Base-by-base conservation (phyloP, 2,329 filamentous ascomycete species). In the Corynespora cassiicola region DNA sequence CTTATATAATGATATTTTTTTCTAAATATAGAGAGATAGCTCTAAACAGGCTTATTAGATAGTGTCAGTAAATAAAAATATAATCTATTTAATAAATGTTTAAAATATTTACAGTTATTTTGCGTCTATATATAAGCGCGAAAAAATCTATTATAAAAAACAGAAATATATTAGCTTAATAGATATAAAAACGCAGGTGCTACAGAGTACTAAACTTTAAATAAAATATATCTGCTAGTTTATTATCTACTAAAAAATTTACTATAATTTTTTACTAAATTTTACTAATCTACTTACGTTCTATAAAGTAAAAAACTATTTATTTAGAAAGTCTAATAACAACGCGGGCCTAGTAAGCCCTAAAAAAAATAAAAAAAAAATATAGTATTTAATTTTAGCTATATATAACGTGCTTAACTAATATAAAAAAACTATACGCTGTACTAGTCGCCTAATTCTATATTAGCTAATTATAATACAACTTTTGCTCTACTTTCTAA, bases 381-480 rank as follows among this genome's bases (percentile, higher is more conserved):
- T 39, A 39, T 22, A 12, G 36, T 30, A 39, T 39, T 28, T 39
- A 14, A 33, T 20, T 32, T 15, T 32, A 22, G 36, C 30, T 39
- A 18, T 39, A 3, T 7, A 39, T 22, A 16, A 10, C 17, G 29
- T 26, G 25, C 30, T 39, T 20, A 6, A 39, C 12, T n/a, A 17
- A 16, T 24, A 24, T 39, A 14, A 38, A 14, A 17, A 38, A 28
- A 38, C 36, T 14, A 38, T 35, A 23, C 31, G 31, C 23, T 11
- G 23, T 17, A 35, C 31, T 9, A 12, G 36, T 22, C 25, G 36
- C 27, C 28, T 15, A 17, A 20, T 38, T 23, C 27, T 38, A 28
- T 38, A 22, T 22, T 31, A 17, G 36, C 36, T 38, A 16, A 31
- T 38, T 15, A 38, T 23, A 11, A 38, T 22, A 16, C 21, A 22